Base-by-base conservation (phyloP, 1,284 basidiomycete genomes). In the Vanrija sp. region DNA sequence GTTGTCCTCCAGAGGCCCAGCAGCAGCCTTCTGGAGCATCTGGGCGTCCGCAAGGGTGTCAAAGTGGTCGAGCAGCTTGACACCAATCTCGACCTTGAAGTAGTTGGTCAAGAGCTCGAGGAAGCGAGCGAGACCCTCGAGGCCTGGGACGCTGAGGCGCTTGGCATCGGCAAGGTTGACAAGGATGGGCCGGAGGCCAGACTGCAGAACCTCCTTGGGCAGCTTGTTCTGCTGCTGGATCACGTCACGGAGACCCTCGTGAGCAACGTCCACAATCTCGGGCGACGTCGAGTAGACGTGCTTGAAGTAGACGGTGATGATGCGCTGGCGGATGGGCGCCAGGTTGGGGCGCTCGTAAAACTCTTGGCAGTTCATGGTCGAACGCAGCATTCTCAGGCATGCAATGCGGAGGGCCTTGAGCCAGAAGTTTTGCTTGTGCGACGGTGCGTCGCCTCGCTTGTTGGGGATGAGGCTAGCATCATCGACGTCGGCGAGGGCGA, bases 71-170 rank as follows among this genome's bases (percentile, higher is more conserved):
- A 99, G 81, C 8, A 99, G 83, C 77, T 98, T 98, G 74, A 90
- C 85, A 9, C 96, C 97, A 63, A 99, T 98, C 78, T 99, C 96
- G 41, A 98, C 95, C 75, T 98, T 98, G 85, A 99, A 99, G 78
- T 99, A 99, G 72, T 96, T 98, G 45, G 94, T 97, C 52, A 99
- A 78, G 7, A 98, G 82, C 73, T 97, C 92, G 47, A 99, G 79
- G 55, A 99, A 82, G n/a, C 94, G 85, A 14, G 96, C 95, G 22
- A 99, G 79, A 5, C 97, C 96, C 71, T 98, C 92, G 45, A 99
- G 78, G 18, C 95, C 94, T 6, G 90, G 84, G n/a, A 97, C 88
- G 4, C 92, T 95, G 25, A 99, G 81, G 25, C 91, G 85, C 69
- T 94, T 93, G 39, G 94, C 89, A 74, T 99, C 97, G 4, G 94